Percentiles rank a stretch among this genome's conserved stretches.
These are phyloP conservation scores for Endocalyx cinctus DNA, from an alignment of 2,329 filamentous ascomycete species.

Conservation along the genomic window DNA sequence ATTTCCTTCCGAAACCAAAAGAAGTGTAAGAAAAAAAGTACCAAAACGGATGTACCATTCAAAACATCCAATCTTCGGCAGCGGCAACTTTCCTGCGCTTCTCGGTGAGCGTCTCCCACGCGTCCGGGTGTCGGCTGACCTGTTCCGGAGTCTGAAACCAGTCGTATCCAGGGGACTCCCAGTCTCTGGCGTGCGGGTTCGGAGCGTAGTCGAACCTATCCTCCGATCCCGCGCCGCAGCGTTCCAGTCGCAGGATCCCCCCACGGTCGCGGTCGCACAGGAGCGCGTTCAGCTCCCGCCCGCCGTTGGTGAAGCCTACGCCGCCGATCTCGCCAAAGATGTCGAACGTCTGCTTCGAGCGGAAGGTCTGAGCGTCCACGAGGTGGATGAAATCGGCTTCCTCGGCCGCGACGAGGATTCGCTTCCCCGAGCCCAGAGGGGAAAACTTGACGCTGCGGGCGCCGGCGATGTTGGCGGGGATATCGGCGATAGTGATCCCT, in stretches of 20 bases:
- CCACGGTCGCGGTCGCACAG: constrained; percentile 63
- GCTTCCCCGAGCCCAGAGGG: constrained; percentile 61
- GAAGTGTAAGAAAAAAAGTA: no score
- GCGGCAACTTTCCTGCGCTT: constrained; percentile 23
- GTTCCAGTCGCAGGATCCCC: constrained; percentile 60
- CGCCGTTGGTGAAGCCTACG: constrained; percentile 61
- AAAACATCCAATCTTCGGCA: constrained; percentile 21
- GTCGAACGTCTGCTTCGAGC: constrained; percentile 64
- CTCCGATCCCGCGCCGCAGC: constrained; percentile 35
- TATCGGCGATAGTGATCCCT: constrained; percentile 44
- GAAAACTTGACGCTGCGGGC: constrained; percentile 69
- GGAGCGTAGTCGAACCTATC: constrained; percentile 19
- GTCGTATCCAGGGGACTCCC: constrained; percentile 19
- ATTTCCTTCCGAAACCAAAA: no score
- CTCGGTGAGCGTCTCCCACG: constrained; percentile 21
- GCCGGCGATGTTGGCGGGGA: constrained; percentile 63
- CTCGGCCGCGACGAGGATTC: constrained; percentile 67
- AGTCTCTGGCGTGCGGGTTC: constrained; percentile 6
- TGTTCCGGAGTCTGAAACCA: constrained; percentile 22
- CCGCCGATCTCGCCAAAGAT: constrained; percentile 74
- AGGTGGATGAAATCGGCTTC: constrained; percentile 70
- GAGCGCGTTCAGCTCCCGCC: constrained; percentile 62
- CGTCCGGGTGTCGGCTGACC: constrained; percentile 13
- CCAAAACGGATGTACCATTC: no score
- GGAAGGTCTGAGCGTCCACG: constrained; percentile 62